Evolutionary conservation across 768 basidiomycete genomes (phyloP).

Genomic region (Rhizopogon rudus): DNA sequence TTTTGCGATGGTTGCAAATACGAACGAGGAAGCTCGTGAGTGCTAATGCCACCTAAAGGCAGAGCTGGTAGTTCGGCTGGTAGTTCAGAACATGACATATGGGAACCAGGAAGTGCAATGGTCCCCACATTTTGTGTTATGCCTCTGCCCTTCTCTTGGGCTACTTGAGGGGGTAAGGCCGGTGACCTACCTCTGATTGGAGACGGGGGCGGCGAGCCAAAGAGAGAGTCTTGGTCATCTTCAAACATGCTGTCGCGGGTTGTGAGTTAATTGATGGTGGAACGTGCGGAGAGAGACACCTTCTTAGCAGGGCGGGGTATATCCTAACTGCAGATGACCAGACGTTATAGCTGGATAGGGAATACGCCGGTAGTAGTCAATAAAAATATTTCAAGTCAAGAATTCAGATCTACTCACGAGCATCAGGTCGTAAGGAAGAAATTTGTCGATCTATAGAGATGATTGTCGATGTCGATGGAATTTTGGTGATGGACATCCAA

Average conservation of each 20-base stretch:
- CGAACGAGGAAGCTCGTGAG: conserved; percentile 30
- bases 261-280: conserved; percentile 11
- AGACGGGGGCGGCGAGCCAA: conserved; percentile 74
- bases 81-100: conserved; percentile 77
- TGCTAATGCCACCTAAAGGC: conserved; percentile 41
- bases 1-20: neutral
- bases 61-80: conserved; percentile 75
- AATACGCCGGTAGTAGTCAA: neutral
- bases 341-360: neutral
- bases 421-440: neutral
- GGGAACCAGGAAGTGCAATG: conserved; percentile 98
- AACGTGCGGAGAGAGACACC: conserved; percentile 13
- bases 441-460: neutral
- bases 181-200: conserved; percentile 74
- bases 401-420: neutral
- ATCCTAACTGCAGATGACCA: neutral
- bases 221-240: conserved; percentile 68
- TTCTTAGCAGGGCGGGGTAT: neutral
- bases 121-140: conserved; percentile 86
- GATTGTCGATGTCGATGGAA: neutral
- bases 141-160: conserved; percentile 11
- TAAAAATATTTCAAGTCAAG: too few relatives aligned
- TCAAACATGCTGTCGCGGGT: conserved; percentile 15
- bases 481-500: neutral
- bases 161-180: conserved; percentile 44